Percentiles rank a stretch among this genome's conserved stretches.
Evolutionary conservation across 2,329 filamentous ascomycete genomes (phyloP).

Genomic region (Cordyceps sp.): DNA sequence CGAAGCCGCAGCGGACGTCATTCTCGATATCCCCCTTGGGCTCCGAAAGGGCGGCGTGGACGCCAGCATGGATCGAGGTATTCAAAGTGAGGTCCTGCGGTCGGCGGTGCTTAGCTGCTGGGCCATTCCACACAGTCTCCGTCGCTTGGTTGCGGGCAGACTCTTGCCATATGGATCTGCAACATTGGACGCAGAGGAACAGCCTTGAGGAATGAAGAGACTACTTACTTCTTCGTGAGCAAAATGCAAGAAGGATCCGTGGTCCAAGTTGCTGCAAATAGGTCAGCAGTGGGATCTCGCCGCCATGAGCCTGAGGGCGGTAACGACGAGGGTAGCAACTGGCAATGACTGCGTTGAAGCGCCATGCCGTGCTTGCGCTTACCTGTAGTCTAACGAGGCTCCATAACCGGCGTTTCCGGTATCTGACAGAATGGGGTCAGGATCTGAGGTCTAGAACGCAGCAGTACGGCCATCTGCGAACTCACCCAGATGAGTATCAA

Average conservation of each 20-base stretch:
- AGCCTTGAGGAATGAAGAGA: too few relatives aligned
- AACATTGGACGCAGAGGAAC: too few relatives aligned
- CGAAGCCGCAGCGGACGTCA: constrained; percentile 8
- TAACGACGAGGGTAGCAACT: too few relatives aligned
- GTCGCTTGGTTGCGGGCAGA: too few relatives aligned
- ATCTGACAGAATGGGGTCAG: too few relatives aligned
- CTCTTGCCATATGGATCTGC: too few relatives aligned
- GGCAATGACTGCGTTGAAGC: too few relatives aligned
- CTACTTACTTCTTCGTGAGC: constrained; percentile 8
- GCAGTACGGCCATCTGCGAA: background rate
- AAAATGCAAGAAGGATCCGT: constrained; percentile 10
- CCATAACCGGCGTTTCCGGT: background rate
- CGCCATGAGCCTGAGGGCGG: too few relatives aligned
- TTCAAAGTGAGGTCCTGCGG: constrained; percentile 42
- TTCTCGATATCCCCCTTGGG: constrained; percentile 6
- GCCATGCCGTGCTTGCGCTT: too few relatives aligned
- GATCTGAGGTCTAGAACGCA: too few relatives aligned
- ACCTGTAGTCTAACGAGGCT: background rate
- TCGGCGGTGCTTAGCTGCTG: background rate
- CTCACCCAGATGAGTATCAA: constrained; percentile 38
- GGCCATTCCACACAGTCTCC: too few relatives aligned
- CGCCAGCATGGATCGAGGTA: constrained; percentile 58
- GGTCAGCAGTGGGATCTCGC: too few relatives aligned
- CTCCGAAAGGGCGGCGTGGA: constrained; percentile 56
- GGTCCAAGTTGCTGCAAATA: constrained; percentile 7